Evolutionary conservation across 2,329 filamentous ascomycete species (phyloP), one percentile per base, ranked within the genome.

Genomic region (Mollisiaceae sp.): DNA sequence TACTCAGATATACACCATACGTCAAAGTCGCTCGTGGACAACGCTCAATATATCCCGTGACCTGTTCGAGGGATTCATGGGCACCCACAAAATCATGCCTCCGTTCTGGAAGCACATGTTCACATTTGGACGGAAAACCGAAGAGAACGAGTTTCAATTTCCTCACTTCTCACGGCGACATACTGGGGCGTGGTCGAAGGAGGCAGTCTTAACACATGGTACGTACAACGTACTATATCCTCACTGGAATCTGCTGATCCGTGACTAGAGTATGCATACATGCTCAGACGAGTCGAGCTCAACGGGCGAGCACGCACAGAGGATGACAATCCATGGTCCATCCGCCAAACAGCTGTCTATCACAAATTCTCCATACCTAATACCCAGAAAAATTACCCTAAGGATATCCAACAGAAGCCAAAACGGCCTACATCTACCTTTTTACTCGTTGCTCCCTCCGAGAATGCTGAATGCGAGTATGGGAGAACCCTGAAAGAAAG

Each of bases 331-430:
- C 61, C 66, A 18, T 81, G 79, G 79, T 77, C 76, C 0, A 75
- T 80, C 43, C 74, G 79, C 1, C 77, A 80, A 60, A 76, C 75
- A 8, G 76, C 74, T 12, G 65, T 79, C 3, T 77, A 80, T 63
- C 77, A 81, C 59, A 36, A 64, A 39, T 36, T 56, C 32, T 38
- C 39, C 14, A 20, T 9, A 54, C n/a, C 12, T 20, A 4, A 6
- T 38, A 15, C 32, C 24, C n/a, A 20, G 3, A 18, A 32, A 9
- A 15, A 20, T 4, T 4, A 20, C 22, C 24, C 3, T 6, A 20
- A 18, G 9, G 15, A 47, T 14, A 18, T 9, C n/a, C 18, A 9
- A 20, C 43, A 47, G n/a, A 8, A 18, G n/a, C 43, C 27, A 47
- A 1, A 41, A 27, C 9, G 38, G 18, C 12, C 36, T 18, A 65